A percentile compares a stretch with the other conserved stretches of the same genome.
These are phyloP conservation scores for Pseudozyma thailandica DNA, from an alignment of 1,284 basidiomycete species.

Conservation along the genomic window DNA sequence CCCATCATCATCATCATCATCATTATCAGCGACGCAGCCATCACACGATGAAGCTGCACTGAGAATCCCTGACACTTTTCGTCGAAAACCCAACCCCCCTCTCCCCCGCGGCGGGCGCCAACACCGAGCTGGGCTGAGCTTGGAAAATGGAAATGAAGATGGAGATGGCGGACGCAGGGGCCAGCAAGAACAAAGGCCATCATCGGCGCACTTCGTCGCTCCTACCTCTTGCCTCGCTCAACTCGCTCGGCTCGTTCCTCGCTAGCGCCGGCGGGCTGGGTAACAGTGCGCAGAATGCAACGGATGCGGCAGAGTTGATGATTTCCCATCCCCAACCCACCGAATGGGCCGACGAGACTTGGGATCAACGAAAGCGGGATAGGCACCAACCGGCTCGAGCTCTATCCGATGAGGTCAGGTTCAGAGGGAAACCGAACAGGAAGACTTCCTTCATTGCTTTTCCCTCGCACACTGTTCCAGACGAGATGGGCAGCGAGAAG, in stretches of 20 bases:
- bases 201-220: conserved; percentile 36
- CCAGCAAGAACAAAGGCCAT: conserved; percentile 2
- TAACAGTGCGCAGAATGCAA: conserved; percentile 8
- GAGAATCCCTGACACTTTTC: no score
- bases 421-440: conserved; percentile 12
- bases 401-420: conserved; percentile 27
- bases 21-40: no score
- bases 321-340: conserved; percentile 33
- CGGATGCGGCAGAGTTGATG: conserved; percentile 44
- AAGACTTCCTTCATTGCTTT: conserved; percentile 32
- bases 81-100: no score
- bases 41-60: no score
- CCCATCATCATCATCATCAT: no score
- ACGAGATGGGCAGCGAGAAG: background rate
- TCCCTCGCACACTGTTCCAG: background rate
- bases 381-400: background rate
- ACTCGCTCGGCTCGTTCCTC: conserved; percentile 45
- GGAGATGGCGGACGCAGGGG: background rate
- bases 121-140: no score
- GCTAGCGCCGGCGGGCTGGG: conserved; percentile 15
- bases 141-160: no score
- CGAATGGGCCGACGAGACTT: conserved; percentile 37
- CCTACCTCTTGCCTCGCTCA: conserved; percentile 23
- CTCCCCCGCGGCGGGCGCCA: no score
- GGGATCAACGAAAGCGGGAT: background rate